Evolutionary conservation across 768 basidiomycete genomes (phyloP), one percentile per base, ranked within the genome.

Genomic region (Pilatotrama ljubarskyi): DNA sequence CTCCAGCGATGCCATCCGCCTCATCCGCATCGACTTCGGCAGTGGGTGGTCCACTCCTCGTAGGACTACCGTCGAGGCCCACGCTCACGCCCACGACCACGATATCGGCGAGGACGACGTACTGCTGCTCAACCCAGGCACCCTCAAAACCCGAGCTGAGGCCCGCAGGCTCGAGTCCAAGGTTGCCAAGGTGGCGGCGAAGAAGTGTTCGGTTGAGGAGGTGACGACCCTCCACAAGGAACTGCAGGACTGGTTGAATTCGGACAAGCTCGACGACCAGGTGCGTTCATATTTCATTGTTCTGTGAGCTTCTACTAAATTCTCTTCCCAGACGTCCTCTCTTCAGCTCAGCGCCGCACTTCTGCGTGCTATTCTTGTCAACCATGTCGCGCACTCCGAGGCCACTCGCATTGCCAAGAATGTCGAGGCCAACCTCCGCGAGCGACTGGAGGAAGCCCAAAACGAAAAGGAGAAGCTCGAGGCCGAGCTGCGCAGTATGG

Each of bases 201-300:
- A 90, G 83, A 91, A 90, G 81, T 91, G 88, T 76, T 90, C 89
- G 38, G 90, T 93, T 61, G 91, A 92, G 72, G 91, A 93, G 77
- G 88, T 93, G 51, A 83, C 85, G 51, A 76, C 80, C 60, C 82
- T 93, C 64, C 88, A 90, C 75, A 83, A 85, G 69, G 91, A 93
- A 75, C 80, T 93, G 62, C 83, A 90, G 71, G 83, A 84, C 61
- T 93, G 89, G 89, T 73, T 93, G 57, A 77, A 76, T 44, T 86
- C 87, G 66, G 77, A 74, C 64, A 84, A 84, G 71, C 66, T 73
- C 68, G 82, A 85, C 66, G 84, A 86, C 61, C 84, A 86, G 76
- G 90, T 90, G 68, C 68, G 83, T 79, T n/a, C 20, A 13, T 50
- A 22, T 18, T 14, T 22, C 13, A 18, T 29, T 26, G 11, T 63